These are phyloP conservation scores for Pestalotiopsis fici DNA, from an alignment of 2,329 filamentous ascomycete genomes.

Conservation along the genomic window DNA sequence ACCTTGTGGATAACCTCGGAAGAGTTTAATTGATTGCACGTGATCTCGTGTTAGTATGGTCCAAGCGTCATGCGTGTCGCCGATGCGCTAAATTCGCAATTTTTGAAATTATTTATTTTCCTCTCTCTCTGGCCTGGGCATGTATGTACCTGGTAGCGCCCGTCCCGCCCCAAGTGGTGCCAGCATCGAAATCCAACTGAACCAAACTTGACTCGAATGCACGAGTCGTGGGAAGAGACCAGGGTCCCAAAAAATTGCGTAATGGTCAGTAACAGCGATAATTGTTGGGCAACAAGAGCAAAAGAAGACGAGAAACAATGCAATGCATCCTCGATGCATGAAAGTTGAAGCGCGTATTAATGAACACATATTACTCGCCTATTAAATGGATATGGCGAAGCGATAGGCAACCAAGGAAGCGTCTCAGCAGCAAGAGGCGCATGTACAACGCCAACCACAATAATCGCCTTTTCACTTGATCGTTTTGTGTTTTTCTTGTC, in stretches of 20 bases:
- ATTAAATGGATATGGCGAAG: not conserved
- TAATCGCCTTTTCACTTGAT: not conserved
- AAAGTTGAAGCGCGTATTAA: not conserved
- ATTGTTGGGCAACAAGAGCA: not conserved
- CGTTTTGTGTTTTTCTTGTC: not conserved
- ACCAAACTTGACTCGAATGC: not conserved
- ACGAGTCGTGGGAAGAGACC: not conserved
- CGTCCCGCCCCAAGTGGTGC: no score
- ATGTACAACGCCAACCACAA: not conserved
- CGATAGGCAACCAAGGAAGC: not conserved
- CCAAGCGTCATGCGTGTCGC: not conserved
- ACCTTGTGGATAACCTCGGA: not conserved
- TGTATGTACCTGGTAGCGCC: not conserved
- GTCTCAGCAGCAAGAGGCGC: not conserved
- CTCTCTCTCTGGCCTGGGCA: not conserved
- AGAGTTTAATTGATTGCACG: not conserved
- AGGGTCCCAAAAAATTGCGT: not conserved
- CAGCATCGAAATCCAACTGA: no score
- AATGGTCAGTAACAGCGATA: not conserved
- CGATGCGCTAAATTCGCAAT: not conserved
- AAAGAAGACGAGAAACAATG: not conserved
- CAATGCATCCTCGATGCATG: not conserved
- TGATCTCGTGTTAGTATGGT: conserved; percentile 3
- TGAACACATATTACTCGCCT: not conserved
- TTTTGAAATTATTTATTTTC: not conserved